phyloP scores from a whole-genome alignment of 164 flowering plant species.

The Amborella trichopoda region DNA sequence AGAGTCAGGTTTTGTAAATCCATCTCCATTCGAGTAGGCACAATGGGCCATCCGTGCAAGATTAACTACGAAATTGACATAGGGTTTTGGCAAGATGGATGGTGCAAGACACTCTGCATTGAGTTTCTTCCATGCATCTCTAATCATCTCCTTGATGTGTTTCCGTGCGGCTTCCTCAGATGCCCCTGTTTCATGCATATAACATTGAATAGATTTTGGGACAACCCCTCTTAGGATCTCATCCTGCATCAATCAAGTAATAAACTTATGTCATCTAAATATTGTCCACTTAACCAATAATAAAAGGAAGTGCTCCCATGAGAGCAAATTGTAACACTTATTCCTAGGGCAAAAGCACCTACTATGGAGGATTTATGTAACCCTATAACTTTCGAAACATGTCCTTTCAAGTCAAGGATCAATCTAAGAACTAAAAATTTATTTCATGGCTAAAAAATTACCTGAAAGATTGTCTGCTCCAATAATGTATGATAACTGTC shows the following conservation, averaged over 20 bases:
- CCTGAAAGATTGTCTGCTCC: too few species aligned
- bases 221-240: slow-evolving; percentile 11
- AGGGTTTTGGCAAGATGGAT: not conserved
- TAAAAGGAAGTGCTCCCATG: slow-evolving; percentile 14
- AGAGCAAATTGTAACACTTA: not conserved
- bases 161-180: slow-evolving; percentile 12
- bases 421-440: too few species aligned
- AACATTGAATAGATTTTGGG: slow-evolving; percentile 9
- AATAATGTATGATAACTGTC: too few species aligned
- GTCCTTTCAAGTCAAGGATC: too few species aligned
- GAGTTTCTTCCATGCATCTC: slow-evolving; percentile 11
- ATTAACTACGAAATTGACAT: not conserved
- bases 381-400: not conserved
- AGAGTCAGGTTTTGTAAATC: not conserved
- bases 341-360: too few species aligned
- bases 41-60: slow-evolving; percentile 1
- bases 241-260: slow-evolving; percentile 4
- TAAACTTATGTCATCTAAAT: not conserved
- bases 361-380: not conserved
- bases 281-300: slow-evolving; percentile 1
- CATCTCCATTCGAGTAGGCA: slow-evolving; percentile 16
- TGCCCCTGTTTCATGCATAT: slow-evolving; percentile 16
- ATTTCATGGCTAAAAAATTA: too few species aligned
- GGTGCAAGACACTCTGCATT: not conserved
- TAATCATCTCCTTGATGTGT: slow-evolving; percentile 6